Percentiles rank a stretch among this genome's conserved stretches.
phyloP scores from a whole-genome alignment of 306 rosid species.

The Ormosia semicastrata region DNA sequence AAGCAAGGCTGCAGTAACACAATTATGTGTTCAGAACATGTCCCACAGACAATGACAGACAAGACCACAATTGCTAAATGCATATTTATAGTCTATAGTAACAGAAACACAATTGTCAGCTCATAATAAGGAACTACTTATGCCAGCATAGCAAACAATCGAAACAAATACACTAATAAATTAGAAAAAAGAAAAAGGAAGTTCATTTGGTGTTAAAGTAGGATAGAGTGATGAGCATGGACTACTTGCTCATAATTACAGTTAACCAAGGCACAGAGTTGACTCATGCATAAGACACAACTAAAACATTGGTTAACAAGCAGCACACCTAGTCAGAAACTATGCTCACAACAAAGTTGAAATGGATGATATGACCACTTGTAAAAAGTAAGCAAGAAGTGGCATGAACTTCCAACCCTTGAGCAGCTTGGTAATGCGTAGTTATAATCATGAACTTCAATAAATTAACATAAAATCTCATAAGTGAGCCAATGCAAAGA shows the following conservation, averaged over 20 bases:
- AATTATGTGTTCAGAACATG: conserved; percentile 14
- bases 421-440: too few species aligned
- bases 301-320: not conserved
- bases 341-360: not conserved
- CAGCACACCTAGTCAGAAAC: not conserved
- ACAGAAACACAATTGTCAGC: not conserved
- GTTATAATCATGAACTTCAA: not conserved
- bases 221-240: not conserved
- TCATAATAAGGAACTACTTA: conserved; percentile 2
- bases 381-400: not conserved
- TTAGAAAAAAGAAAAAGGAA: not conserved
- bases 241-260: not conserved
- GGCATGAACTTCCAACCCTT: not conserved
- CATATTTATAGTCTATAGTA: not conserved
- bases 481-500: not conserved
- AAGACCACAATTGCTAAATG: not conserved
- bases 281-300: not conserved
- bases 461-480: not conserved
- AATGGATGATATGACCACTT: not conserved
- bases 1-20: conserved; percentile 69
- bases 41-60: not conserved
- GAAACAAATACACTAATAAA: not conserved
- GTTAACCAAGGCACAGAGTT: not conserved
- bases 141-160: conserved; percentile 3
- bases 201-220: not conserved